These are phyloP conservation scores for Nicotiana tomentosiformis DNA, from an alignment of 257 asterid species.

Conservation along the genomic window DNA sequence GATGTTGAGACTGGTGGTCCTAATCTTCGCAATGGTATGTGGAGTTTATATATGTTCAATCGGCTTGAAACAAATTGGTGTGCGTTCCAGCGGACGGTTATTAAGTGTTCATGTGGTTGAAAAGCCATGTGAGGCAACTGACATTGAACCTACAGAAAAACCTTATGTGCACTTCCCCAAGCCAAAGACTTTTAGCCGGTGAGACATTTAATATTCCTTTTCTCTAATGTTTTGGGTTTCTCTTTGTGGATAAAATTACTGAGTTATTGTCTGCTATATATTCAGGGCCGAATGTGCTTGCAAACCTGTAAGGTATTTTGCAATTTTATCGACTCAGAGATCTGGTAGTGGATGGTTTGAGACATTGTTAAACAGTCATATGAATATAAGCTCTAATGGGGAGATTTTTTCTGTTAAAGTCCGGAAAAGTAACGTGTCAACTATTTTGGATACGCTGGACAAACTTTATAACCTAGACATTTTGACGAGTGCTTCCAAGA, in stretches of 20 bases:
- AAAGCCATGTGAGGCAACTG: constrained; percentile 46
- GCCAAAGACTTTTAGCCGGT: constrained; percentile 83
- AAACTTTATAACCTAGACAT: constrained; percentile 72
- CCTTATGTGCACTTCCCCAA: constrained; percentile 67
- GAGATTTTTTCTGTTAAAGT: constrained; percentile 86
- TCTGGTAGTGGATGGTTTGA: constrained; percentile 99
- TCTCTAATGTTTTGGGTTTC: not conserved
- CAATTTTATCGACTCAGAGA: constrained; percentile 89
- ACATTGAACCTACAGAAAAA: constrained; percentile 53
- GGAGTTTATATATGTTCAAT: constrained; percentile 71
- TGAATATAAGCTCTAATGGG: constrained; percentile 83
- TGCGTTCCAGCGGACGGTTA: constrained; percentile 23
- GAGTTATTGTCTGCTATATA: constrained; percentile 13
- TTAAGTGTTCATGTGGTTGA: constrained; percentile 39
- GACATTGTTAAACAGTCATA: constrained; percentile 74
- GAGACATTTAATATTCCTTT: constrained; percentile 2
- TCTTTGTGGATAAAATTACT: constrained; percentile 7
- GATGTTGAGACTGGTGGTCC: constrained; percentile 58
- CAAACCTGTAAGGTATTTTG: constrained; percentile 75
- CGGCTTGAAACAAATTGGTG: constrained; percentile 63
- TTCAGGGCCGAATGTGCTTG: constrained; percentile 74
- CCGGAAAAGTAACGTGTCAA: constrained; percentile 62
- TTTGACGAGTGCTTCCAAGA: constrained; percentile 85
- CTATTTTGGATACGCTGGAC: constrained; percentile 73
- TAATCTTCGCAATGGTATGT: constrained; percentile 68